These are phyloP conservation scores for Allantophomopsis cytisporea DNA, from an alignment of 2,329 filamentous ascomycete species.

Conservation along the genomic window DNA sequence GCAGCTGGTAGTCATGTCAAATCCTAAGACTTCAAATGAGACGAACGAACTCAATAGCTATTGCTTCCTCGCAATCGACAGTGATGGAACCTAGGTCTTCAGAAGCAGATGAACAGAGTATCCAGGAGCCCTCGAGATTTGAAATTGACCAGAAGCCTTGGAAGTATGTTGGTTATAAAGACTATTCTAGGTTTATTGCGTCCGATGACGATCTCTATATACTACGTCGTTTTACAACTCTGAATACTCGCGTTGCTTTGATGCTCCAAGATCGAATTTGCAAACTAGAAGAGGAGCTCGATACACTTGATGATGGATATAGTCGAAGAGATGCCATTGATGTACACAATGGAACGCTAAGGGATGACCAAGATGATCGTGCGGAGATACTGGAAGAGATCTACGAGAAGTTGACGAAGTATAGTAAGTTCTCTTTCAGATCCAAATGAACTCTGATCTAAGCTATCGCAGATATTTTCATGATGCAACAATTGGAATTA, in stretches of 20 bases:
- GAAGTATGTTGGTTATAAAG: slow-evolving; percentile 18
- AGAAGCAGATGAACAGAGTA: no score
- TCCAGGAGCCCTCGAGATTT: no score
- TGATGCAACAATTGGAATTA: neutral
- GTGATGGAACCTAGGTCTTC: no score
- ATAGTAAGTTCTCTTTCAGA: slow-evolving; percentile 10
- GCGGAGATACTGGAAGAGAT: slow-evolving; percentile 6
- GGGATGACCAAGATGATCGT: slow-evolving; percentile 13
- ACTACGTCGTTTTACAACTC: slow-evolving; percentile 18
- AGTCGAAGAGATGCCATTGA: slow-evolving; percentile 8
- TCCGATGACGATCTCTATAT: slow-evolving; percentile 19
- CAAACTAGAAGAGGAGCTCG: slow-evolving; percentile 16
- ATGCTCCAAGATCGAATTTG: slow-evolving; percentile 20
- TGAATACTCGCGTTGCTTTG: slow-evolving; percentile 18
- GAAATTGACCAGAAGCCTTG: slow-evolving; percentile 11
- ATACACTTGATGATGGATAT: slow-evolving; percentile 11
- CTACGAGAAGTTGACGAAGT: slow-evolving; percentile 7
- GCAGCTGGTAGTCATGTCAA: no score
- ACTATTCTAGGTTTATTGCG: slow-evolving; percentile 15
- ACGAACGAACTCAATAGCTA: no score
- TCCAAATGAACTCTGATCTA: neutral
- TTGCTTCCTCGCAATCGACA: no score
- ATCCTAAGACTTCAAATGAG: no score
- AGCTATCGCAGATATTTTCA: neutral
- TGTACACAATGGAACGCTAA: slow-evolving; percentile 15